Conservation (phyloP, 345 rosid genomes). For the Corymbia maculata region DNA sequence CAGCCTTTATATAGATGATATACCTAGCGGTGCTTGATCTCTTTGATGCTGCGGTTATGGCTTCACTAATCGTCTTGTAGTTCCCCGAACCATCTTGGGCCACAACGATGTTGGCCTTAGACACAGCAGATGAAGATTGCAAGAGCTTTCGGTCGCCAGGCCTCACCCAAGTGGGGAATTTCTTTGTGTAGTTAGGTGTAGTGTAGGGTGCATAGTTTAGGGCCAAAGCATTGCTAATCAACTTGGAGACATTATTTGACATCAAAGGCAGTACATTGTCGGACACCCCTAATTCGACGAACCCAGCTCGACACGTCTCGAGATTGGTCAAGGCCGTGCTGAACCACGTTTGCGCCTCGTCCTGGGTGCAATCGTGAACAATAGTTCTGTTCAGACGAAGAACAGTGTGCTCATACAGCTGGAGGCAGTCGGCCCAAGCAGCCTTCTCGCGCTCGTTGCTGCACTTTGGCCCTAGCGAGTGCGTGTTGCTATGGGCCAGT, state of each 20-base stretch:
- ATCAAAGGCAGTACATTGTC: slow-evolving; percentile 12
- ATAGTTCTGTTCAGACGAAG: slow-evolving; percentile 46
- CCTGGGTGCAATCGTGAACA: slow-evolving; percentile 38
- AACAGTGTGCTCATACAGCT: slow-evolving; percentile 42
- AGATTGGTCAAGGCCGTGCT: slow-evolving; percentile 83
- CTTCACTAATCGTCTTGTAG: slow-evolving; percentile 29
- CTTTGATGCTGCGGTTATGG: slow-evolving; percentile 36
- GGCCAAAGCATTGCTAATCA: slow-evolving; percentile 62
- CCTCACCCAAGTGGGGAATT: slow-evolving; percentile 73
- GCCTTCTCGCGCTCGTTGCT: slow-evolving; percentile 24
- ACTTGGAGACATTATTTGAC: slow-evolving; percentile 36
- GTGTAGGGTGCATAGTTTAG: slow-evolving; percentile 43
- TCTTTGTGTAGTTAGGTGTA: slow-evolving; percentile 22
- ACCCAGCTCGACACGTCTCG: slow-evolving; percentile 67
- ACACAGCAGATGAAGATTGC: slow-evolving; percentile 22
- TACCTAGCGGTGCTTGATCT: slow-evolving; percentile 49
- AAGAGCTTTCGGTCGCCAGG: slow-evolving; percentile 68
- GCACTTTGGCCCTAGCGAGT: slow-evolving; percentile 37
- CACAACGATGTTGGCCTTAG: slow-evolving; percentile 31
- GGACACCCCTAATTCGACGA: slow-evolving; percentile 54
- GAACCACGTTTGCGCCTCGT: slow-evolving; percentile 82
- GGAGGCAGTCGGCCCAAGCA: slow-evolving; percentile 21
- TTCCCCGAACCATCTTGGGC: slow-evolving; percentile 43
- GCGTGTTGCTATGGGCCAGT: slow-evolving; percentile 33
- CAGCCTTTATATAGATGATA: slow-evolving; percentile 68